Evolutionary conservation across 345 rosid species (phyloP).

Genomic region (Gossypium mustelinum): DNA sequence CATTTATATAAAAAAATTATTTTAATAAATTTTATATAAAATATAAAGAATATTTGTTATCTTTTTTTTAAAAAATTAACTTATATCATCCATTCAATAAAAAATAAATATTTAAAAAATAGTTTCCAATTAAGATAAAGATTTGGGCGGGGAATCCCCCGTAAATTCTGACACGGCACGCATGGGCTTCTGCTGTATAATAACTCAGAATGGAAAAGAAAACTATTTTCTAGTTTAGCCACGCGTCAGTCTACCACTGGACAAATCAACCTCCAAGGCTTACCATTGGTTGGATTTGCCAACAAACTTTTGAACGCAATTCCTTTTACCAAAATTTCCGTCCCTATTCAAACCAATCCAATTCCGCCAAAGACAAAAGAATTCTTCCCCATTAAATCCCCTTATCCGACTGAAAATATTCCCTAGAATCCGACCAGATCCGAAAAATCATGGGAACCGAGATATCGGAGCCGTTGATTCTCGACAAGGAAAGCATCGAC

Average conservation of each 20-base stretch:
- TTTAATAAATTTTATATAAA: too few relatives aligned
- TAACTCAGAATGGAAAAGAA: neutral
- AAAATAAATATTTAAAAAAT: too few relatives aligned
- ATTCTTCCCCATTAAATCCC: neutral
- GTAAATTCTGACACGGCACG: too few relatives aligned
- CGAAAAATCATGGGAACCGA: constrained; percentile 51
- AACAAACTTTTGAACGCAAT: neutral
- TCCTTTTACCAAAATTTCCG: neutral
- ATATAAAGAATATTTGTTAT: too few relatives aligned
- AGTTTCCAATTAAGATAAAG: too few relatives aligned
- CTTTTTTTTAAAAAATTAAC: too few relatives aligned
- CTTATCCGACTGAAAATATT: neutral
- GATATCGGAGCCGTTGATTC: constrained; percentile 46
- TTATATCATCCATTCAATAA: too few relatives aligned
- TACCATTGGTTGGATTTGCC: constrained; percentile 2
- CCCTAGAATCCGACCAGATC: neutral
- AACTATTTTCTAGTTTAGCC: neutral
- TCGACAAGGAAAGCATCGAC: constrained; percentile 25
- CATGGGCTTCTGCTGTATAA: neutral
- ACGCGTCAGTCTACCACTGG: neutral
- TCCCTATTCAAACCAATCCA: neutral
- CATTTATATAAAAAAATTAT: too few relatives aligned
- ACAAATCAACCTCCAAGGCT: neutral
- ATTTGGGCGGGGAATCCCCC: too few relatives aligned
- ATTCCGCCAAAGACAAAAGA: neutral